These are phyloP conservation scores for Collybia nuda DNA, from an alignment of 768 basidiomycete genomes.

Conservation along the genomic window DNA sequence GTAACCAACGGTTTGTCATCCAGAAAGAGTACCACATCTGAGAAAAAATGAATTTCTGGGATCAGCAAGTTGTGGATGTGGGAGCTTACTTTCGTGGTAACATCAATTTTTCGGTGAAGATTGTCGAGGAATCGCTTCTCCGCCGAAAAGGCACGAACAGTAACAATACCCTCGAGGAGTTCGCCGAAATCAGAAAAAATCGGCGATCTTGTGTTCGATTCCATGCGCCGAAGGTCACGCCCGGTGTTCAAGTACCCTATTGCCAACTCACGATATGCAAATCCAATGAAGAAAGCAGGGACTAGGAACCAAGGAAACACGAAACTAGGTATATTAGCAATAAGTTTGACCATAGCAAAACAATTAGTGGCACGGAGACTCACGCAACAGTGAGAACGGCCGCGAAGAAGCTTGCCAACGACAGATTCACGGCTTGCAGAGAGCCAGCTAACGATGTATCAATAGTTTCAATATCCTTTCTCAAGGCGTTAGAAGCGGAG, in stretches of 20 bases:
- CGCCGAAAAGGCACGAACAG: slow-evolving; percentile 87
- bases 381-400: slow-evolving; percentile 73
- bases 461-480: slow-evolving; percentile 81
- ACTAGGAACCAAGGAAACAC: slow-evolving; percentile 85
- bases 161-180: slow-evolving; percentile 86
- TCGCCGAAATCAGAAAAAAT: slow-evolving; percentile 85
- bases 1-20: slow-evolving; percentile 88
- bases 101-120: slow-evolving; percentile 71
- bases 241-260: slow-evolving; percentile 78
- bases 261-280: slow-evolving; percentile 67
- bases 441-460: slow-evolving; percentile 70
- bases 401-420: slow-evolving; percentile 74
- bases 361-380: slow-evolving; percentile 19
- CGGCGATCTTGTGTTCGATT: slow-evolving; percentile 83
- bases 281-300: slow-evolving; percentile 73
- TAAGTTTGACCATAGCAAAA: slow-evolving; percentile 1
- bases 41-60: background rate
- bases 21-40: slow-evolving; percentile 87
- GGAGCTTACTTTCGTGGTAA: slow-evolving; percentile 64
- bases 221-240: slow-evolving; percentile 85
- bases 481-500: background rate
- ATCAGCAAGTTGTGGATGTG: background rate
- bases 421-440: slow-evolving; percentile 75
- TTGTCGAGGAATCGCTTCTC: slow-evolving; percentile 76
- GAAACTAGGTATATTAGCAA: slow-evolving; percentile 31